Conservation (phyloP, 441 rosid species). For the Populus hybrid region DNA sequence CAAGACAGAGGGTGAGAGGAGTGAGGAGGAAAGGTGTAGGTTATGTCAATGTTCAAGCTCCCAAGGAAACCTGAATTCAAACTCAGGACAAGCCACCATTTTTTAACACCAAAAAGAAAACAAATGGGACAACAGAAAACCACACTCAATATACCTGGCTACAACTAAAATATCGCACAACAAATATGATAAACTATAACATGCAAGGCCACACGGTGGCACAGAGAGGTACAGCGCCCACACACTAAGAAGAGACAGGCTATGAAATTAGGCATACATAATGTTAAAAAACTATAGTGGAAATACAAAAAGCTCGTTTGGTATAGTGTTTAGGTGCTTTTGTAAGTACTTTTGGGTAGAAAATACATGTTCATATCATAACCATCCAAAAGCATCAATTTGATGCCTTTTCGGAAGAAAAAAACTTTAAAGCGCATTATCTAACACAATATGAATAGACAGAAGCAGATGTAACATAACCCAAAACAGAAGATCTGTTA, state of each 20-base stretch:
- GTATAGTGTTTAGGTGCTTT: neutral
- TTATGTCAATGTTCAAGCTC: constrained; percentile 7
- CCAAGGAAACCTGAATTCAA: constrained; percentile 4
- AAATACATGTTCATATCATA: neutral
- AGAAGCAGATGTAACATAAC: neutral
- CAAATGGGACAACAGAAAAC: neutral
- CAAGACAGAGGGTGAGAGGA: neutral
- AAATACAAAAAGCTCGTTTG: neutral
- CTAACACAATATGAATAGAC: neutral
- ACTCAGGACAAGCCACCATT: neutral
- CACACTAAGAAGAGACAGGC: neutral
- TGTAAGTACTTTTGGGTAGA: neutral
- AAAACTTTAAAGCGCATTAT: neutral
- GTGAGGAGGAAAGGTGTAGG: neutral
- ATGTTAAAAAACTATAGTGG: neutral
- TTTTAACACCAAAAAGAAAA: neutral
- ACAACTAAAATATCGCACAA: neutral
- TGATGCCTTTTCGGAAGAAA: neutral
- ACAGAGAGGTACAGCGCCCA: neutral
- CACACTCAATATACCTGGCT: neutral
- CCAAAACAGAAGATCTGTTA: neutral
- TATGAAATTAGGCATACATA: too few relatives aligned
- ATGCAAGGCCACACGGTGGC: neutral
- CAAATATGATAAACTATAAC: neutral
- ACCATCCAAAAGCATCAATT: neutral